A percentile compares a stretch with the other conserved stretches of the same genome.
phyloP scores from a whole-genome alignment of 192 early-diverging fungal genomes.

The Coemansia sp. region DNA sequence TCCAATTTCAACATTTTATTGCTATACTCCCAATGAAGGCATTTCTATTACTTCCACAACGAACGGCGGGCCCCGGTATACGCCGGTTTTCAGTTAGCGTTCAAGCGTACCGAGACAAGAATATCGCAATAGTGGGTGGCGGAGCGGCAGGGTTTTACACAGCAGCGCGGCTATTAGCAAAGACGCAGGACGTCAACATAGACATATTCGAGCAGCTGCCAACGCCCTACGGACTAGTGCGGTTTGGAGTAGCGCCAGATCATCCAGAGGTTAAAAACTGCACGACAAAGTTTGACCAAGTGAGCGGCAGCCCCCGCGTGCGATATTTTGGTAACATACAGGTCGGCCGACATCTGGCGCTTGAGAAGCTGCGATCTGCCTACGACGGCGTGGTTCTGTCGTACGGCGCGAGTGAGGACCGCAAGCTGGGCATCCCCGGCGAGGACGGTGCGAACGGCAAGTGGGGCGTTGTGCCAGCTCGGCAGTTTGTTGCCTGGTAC shows the following conservation, averaged over 20 bases:
- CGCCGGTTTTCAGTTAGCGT: background rate
- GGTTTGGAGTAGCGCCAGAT: constrained; percentile 95
- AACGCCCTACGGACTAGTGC: constrained; percentile 85
- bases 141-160: constrained; percentile 93
- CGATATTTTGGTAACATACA: constrained; percentile 80
- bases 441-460: constrained; percentile 52
- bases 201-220: constrained; percentile 88
- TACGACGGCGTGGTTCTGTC: constrained; percentile 83
- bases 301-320: constrained; percentile 67
- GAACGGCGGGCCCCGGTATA: background rate
- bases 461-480: constrained; percentile 68
- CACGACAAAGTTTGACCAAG: constrained; percentile 81
- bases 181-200: constrained; percentile 50
- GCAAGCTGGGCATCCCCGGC: constrained; percentile 63
- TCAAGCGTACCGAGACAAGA: background rate
- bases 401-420: constrained; percentile 82
- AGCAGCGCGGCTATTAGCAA: constrained; percentile 73
- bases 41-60: background rate
- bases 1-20: background rate
- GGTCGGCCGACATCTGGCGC: constrained; percentile 57
- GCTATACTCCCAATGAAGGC: background rate
- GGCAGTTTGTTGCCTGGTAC: constrained; percentile 94
- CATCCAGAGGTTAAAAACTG: constrained; percentile 92
- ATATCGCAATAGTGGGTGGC: constrained; percentile 71
- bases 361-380: constrained; percentile 54